Evolutionary conservation across 805 yeast genomes (phyloP).

Genomic region (Starmerella lactis-condensi): DNA sequence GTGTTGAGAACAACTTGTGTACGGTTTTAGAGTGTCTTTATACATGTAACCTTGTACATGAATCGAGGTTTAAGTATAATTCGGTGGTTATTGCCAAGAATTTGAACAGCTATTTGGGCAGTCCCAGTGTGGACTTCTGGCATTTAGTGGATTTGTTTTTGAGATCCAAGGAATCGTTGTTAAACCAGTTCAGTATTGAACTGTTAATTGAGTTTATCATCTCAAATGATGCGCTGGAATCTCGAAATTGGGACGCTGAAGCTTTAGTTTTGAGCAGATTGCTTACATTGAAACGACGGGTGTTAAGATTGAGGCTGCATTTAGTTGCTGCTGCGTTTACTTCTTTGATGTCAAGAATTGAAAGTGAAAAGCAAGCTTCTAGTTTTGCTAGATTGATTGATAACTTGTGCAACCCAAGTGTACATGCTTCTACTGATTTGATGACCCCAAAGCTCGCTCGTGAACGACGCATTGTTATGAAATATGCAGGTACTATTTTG

Average conservation of each 20-base stretch:
- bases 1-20: conserved; percentile 4
- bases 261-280: conserved; percentile 37
- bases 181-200: conserved; percentile 53
- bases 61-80: not conserved
- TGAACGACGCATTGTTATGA: conserved; percentile 29
- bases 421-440: conserved; percentile 19
- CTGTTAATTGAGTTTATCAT: conserved; percentile 28
- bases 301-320: conserved; percentile 58
- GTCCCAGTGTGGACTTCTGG: conserved; percentile 10
- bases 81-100: not conserved
- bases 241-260: conserved; percentile 2
- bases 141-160: conserved; percentile 26
- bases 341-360: conserved; percentile 30
- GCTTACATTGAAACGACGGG: conserved; percentile 47
- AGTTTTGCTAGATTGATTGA: conserved; percentile 38
- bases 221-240: not conserved
- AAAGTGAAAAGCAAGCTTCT: conserved; percentile 7
- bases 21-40: not conserved
- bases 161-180: conserved; percentile 33
- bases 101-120: not conserved
- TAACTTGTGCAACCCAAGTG: conserved; percentile 57
- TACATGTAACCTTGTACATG: not conserved
- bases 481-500: conserved; percentile 23
- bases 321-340: conserved; percentile 34
- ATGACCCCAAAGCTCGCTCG: conserved; percentile 38